A percentile compares a stretch with the other conserved stretches of the same genome.
These are phyloP conservation scores for Penicillium occitanis DNA, from an alignment of 2,329 filamentous ascomycete genomes.

Conservation along the genomic window DNA sequence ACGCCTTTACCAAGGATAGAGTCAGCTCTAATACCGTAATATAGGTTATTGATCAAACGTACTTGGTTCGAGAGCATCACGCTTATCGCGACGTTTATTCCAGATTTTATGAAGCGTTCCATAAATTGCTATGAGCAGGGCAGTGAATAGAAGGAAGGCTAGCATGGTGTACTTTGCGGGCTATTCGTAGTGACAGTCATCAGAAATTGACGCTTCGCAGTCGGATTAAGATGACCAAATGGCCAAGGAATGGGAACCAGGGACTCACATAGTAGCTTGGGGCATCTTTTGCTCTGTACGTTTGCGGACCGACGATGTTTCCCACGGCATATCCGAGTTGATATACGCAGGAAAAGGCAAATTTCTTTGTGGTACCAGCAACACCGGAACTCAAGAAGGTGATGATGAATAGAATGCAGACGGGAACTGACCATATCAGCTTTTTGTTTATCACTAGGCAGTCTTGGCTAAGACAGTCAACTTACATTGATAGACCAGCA, in stretches of 20 bases:
- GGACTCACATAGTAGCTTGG: neutral
- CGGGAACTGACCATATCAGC: neutral
- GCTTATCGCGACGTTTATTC: neutral
- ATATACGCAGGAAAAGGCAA: neutral
- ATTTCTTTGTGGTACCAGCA: neutral
- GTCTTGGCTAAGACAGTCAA: neutral
- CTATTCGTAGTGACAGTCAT: neutral
- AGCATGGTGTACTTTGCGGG: neutral
- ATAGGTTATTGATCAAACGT: neutral
- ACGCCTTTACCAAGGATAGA: neutral
- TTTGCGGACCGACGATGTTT: neutral
- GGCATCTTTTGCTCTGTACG: neutral
- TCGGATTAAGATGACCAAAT: too few species aligned
- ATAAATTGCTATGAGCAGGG: neutral
- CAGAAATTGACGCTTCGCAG: too few species aligned
- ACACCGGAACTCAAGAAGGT: neutral
- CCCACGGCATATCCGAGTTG: neutral
- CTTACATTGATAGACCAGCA: neutral
- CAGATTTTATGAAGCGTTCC: neutral
- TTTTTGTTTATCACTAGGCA: neutral
- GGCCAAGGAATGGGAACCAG: too few species aligned
- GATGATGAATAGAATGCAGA: neutral
- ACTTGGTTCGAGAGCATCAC: neutral
- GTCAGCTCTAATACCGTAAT: neutral
- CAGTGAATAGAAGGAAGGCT: neutral